A percentile compares a stretch with the other conserved stretches of the same genome.
Conservation (phyloP, 345 rosid species). For the Raphanus sativus region DNA sequence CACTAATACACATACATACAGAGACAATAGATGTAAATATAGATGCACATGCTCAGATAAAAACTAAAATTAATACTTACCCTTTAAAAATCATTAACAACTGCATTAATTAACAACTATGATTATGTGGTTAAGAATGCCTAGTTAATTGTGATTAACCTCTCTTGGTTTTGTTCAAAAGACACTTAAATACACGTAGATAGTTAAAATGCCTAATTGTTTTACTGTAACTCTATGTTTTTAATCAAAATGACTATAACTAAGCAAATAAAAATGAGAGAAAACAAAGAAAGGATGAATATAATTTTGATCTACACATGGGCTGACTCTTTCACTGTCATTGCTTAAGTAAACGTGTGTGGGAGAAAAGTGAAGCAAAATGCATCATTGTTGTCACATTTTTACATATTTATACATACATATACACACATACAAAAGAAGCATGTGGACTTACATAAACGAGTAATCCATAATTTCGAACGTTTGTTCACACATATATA, state of each 20-base stretch:
- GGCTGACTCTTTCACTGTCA: constrained; percentile 25
- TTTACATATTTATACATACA: constrained; percentile 6
- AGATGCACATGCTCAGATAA: constrained; percentile 18
- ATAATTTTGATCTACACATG: constrained; percentile 11
- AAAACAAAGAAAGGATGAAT: constrained; percentile 19
- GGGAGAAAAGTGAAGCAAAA: constrained; percentile 19
- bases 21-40: neutral
- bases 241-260: neutral
- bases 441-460: neutral
- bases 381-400: constrained; percentile 11
- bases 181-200: constrained; percentile 17
- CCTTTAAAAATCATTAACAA: constrained; percentile 10
- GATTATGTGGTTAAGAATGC: constrained; percentile 22
- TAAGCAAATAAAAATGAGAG: neutral
- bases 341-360: constrained; percentile 14
- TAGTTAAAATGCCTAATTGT: neutral
- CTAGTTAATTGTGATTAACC: constrained; percentile 38
- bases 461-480: neutral
- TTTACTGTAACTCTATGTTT: neutral
- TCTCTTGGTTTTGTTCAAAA: constrained; percentile 26
- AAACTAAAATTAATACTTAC: neutral
- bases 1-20: neutral
- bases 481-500: neutral
- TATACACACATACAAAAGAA: neutral
- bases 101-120: constrained; percentile 13